Base-by-base conservation (phyloP, 495 filamentous ascomycete genomes). In the Penicillium antarcticum region DNA sequence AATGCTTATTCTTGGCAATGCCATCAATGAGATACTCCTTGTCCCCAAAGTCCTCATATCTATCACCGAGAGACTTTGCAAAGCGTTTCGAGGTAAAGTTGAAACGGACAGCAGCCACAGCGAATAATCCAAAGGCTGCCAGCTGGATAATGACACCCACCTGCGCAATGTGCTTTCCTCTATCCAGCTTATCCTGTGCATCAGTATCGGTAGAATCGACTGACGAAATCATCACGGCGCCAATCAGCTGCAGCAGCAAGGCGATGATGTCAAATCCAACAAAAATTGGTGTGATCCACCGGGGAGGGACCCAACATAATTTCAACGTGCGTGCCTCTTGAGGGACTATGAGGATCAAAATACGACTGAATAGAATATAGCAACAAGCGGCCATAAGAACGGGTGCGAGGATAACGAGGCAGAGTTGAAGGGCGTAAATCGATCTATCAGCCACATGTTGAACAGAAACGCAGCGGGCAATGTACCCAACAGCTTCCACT, bases 301-400 rank as follows among this genome's bases (percentile, higher is more conserved):
- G 75, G 0, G 77, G 70, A 4, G 76, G 71, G 1, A 77, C 67
- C 75, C 76, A 80, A 39, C 76, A 68, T 1, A 75, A 53, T 42
- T 48, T 57, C 0, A 66, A 61, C 3, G 75, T 76, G 17, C 70
- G 60, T 24, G 58, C 51, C 21, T 69, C 60, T 6, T 51, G 53
- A 1, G 76, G 75, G 3, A 78, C 70, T 19, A 76, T 64, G 11
- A 73, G 61, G 45, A 73, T 75, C 33, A 82, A 69, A 18, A 81
- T 58, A 7, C 77, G 72, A 0, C 72, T 76, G 42, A 82, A 77
- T 17, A 78, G 55, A 61, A 81, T 75, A 60, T 82, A 83, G 41
- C 80, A 76, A 0, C 77, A 80, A 0, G 78, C 80, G 1, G 80
- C 78, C 58, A 75, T 74, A 23, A 81, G 63, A 5, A 76, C 77